Evolutionary conservation across 2,329 filamentous ascomycete species (phyloP), one percentile per base, ranked within the genome.

Genomic region (Cordyceps cicadae): DNA sequence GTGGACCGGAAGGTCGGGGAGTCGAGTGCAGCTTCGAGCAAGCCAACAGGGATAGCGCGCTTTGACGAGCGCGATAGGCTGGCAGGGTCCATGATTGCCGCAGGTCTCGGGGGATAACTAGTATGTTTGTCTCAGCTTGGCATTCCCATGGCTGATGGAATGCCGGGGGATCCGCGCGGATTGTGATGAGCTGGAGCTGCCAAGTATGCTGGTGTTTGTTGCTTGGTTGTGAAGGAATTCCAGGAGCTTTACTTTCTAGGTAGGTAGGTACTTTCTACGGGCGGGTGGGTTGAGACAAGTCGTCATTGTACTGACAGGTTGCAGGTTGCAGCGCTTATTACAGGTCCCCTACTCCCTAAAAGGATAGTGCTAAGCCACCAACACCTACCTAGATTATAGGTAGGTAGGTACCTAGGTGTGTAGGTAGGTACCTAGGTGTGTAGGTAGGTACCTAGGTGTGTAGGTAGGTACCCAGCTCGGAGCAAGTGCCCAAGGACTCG

Each of bases 21-120:
- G 76, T 99, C 94, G 77, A 97, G 88, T 21, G 92, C 89, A 55
- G 94, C 94, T 82, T 99, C 94, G 76, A 93, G 94, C 67, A 97
- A 82, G 63, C 87, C 87, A 41, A 97, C 92, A 50, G 94, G 91
- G 62, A 85, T 79, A 37, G 77, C 75, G 41, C 79, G 75, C 63
- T 66, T 67, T 41, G 64, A 60, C 15, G 67, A 62, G 61, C 65
- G 64, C 43, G 63, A 53, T 48, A 64, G 55, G 17, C 64, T 49
- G 32, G 64, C 64, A 49, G 64, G 48, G 65, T 64, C 63, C 64
- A 64, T 66, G 62, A 48, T 58, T 21, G 65, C 62, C 41, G 63
- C 63, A 48, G 64, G 62, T 62, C 69, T 69, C 6, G 29, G 60
- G 62, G 64, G 60, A 29, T n/a, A n/a, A n/a, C n/a, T 5, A 5